Evolutionary conservation across 108 stramenopile genomes (phyloP).

Genomic region (Asterionellopsis glacialis): DNA sequence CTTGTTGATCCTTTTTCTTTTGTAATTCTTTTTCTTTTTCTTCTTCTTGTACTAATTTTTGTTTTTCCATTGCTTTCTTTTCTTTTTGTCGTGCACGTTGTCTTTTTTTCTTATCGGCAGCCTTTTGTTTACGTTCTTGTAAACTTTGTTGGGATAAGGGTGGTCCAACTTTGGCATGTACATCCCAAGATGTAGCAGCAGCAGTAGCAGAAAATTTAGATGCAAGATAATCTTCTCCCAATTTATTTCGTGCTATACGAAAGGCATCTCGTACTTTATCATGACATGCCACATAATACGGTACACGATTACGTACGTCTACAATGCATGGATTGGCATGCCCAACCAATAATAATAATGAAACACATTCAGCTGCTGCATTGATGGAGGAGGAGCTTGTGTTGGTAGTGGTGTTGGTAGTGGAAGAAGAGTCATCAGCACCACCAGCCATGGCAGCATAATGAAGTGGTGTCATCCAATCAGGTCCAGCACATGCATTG

Average conservation of each 20-base stretch:
- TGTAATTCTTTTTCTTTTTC: constrained; percentile 20
- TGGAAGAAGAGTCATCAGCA: constrained; percentile 14
- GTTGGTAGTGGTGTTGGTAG: no score
- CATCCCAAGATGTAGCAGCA: no score
- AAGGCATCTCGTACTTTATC: constrained; percentile 79
- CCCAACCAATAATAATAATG: constrained; percentile 50
- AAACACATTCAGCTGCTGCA: constrained; percentile 29
- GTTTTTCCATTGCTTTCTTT: constrained; percentile 56
- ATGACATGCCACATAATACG: constrained; percentile 64
- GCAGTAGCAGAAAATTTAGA: no score
- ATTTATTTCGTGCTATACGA: constrained; percentile 57
- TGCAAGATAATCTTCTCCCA: constrained; percentile 69
- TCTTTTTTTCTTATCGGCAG: constrained; percentile 71
- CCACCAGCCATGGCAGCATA: constrained; percentile 38
- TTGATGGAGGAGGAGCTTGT: no score
- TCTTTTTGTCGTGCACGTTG: constrained; percentile 80
- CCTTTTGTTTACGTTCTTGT: constrained; percentile 58
- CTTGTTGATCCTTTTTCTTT: constrained; percentile 44
- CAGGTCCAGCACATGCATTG: constrained; percentile 31
- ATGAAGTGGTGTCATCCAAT: constrained; percentile 59
- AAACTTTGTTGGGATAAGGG: constrained; percentile 56
- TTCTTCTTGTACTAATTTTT: constrained; percentile 25
- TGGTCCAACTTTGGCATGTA: constrained; percentile 64
- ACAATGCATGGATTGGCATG: constrained; percentile 67
- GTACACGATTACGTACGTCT: constrained; percentile 55